A percentile compares a stretch with the other conserved stretches of the same genome.
phyloP scores from a whole-genome alignment of 1,284 basidiomycete genomes.

The Psilocybe mexicana region DNA sequence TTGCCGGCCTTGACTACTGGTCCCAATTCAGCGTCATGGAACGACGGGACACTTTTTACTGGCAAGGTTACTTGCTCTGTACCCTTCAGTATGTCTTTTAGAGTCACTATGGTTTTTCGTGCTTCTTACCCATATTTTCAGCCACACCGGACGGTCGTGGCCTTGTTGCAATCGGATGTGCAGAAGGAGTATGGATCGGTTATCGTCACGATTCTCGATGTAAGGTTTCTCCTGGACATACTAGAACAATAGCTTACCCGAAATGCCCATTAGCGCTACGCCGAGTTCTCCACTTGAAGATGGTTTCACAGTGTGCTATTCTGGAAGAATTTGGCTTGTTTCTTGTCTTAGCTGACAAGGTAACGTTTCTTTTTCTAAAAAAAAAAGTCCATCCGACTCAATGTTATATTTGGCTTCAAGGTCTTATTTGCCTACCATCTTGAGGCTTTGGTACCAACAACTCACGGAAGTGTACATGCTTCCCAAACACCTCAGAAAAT shows the following conservation, averaged over 20 bases:
- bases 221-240: conserved; percentile 36
- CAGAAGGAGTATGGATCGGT: conserved; percentile 95
- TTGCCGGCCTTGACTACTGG: conserved; percentile 60
- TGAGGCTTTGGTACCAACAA: conserved; percentile 91
- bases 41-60: conserved; percentile 73
- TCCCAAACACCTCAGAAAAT: conserved; percentile 84
- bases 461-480: conserved; percentile 60
- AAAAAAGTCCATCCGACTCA: background rate
- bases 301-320: conserved; percentile 91
- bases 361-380: conserved; percentile 22
- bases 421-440: conserved; percentile 89
- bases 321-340: conserved; percentile 95
- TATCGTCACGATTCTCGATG: conserved; percentile 83
- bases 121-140: conserved; percentile 27
- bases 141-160: conserved; percentile 79
- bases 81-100: conserved; percentile 74
- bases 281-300: conserved; percentile 86
- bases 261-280: conserved; percentile 77
- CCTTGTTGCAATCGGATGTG: conserved; percentile 88
- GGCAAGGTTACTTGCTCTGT: conserved; percentile 93
- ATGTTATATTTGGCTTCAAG: conserved; percentile 32
- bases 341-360: conserved; percentile 90
- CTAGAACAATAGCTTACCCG: conserved; percentile 32
- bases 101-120: background rate
- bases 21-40: conserved; percentile 56